Percentiles rank a stretch among this genome's conserved stretches.
Evolutionary conservation across 306 rosid genomes (phyloP).

Genomic region (Dryas drummondii): DNA sequence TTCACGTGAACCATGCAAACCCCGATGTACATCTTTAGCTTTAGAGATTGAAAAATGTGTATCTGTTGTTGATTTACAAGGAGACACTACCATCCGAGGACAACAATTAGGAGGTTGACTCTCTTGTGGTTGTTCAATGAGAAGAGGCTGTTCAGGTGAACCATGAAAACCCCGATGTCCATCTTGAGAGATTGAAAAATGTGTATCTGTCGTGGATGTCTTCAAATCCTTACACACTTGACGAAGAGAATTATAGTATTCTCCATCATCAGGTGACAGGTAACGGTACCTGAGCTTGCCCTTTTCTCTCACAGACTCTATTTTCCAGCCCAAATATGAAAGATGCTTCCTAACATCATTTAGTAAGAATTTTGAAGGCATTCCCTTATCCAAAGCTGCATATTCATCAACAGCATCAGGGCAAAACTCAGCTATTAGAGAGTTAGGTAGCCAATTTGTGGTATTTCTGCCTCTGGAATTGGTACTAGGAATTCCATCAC

Average conservation of each 20-base stretch:
- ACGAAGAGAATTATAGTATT: conserved; percentile 1
- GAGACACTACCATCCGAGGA: not conserved
- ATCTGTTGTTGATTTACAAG: not conserved
- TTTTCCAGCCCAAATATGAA: conserved; percentile 11
- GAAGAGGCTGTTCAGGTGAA: not conserved
- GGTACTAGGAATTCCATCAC: not conserved
- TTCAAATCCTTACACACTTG: conserved; percentile 8
- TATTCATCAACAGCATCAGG: not conserved
- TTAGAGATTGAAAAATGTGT: conserved; percentile 1
- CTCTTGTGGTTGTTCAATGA: conserved; percentile 2
- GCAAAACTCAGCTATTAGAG: not conserved
- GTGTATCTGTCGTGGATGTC: not conserved
- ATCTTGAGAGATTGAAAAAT: not conserved
- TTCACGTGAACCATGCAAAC: not conserved
- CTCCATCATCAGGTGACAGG: conserved; percentile 3
- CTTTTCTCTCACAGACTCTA: not conserved
- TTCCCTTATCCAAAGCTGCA: not conserved
- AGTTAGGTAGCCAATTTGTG: not conserved
- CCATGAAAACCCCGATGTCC: not conserved
- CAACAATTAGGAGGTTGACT: not conserved
- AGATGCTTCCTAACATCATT: conserved; percentile 8
- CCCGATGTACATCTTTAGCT: conserved; percentile 1
- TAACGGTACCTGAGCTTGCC: not conserved
- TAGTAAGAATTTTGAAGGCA: not conserved
- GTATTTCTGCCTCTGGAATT: not conserved